phyloP scores from a whole-genome alignment of 345 rosid genomes.

The Alliaria petiolata region DNA sequence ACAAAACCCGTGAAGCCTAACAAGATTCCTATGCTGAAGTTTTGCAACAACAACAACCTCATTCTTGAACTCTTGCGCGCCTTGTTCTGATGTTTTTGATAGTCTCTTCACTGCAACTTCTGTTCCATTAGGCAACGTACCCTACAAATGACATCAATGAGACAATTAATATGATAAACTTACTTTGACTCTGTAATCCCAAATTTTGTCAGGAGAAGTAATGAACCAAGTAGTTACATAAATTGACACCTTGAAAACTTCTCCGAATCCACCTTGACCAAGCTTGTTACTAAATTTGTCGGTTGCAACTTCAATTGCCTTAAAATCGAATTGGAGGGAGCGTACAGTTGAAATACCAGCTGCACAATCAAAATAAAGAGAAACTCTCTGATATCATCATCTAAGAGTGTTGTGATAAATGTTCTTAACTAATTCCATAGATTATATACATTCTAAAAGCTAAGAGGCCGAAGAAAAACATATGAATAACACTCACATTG shows the following conservation, averaged over 20 bases:
- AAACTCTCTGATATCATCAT: too few species aligned
- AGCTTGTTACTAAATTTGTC: slow-evolving; percentile 40
- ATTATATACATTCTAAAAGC: neutral
- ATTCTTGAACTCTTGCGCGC: too few species aligned
- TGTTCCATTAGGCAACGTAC: too few species aligned
- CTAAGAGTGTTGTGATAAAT: neutral
- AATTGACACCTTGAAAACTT: slow-evolving; percentile 43
- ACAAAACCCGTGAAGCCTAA: too few species aligned
- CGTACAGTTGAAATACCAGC: slow-evolving; percentile 24
- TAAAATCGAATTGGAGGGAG: slow-evolving; percentile 37
- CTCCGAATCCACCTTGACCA: slow-evolving; percentile 65
- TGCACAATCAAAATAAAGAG: neutral
- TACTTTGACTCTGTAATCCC: neutral
- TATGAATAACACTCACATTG: neutral
- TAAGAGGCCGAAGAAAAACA: neutral
- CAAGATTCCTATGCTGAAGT: too few species aligned
- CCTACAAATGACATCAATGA: neutral
- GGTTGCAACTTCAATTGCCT: slow-evolving; percentile 40
- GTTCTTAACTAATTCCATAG: neutral
- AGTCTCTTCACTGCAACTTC: too few species aligned
- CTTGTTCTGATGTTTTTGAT: too few species aligned
- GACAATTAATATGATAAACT: neutral
- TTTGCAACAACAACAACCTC: too few species aligned
- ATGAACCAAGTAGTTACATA: neutral
- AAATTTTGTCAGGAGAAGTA: neutral